Evolutionary conservation across 805 yeast genomes (phyloP).

Genomic region (Teunomyces barrocoloradensis): DNA sequence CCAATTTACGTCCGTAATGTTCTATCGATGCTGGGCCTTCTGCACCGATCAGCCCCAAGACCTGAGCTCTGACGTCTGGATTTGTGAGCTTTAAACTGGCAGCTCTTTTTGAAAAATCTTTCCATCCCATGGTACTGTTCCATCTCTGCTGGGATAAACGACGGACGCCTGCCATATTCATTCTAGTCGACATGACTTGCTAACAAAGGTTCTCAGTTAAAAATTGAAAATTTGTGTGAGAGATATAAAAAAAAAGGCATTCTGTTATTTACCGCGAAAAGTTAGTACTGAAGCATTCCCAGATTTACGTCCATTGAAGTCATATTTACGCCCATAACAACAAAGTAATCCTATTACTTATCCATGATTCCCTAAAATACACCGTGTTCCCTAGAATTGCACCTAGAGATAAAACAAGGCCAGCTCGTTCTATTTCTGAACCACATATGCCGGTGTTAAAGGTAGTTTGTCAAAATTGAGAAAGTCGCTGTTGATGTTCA

Average conservation of each 20-base stretch:
- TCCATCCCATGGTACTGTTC: conserved; percentile 26
- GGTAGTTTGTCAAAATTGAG: conserved; percentile 26
- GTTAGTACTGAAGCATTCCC: neutral
- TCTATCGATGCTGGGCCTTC: conserved; percentile 55
- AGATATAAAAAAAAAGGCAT: neutral
- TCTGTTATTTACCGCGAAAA: neutral
- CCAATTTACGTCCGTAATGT: conserved; percentile 38
- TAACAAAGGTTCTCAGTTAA: neutral
- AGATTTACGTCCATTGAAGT: neutral
- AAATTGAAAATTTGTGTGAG: neutral
- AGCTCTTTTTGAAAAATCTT: conserved; percentile 30
- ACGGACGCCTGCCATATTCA: neutral
- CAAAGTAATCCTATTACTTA: neutral
- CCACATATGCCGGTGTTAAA: conserved; percentile 26
- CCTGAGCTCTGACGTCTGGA: conserved; percentile 16
- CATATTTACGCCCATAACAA: neutral
- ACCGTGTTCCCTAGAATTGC: neutral
- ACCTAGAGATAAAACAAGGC: neutral
- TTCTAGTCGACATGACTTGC: neutral
- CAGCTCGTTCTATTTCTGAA: conserved; percentile 4
- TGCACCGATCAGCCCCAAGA: conserved; percentile 23
- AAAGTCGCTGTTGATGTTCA: conserved; percentile 19
- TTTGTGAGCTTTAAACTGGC: conserved; percentile 23
- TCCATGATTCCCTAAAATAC: neutral
- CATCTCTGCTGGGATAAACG: neutral